Conservation (phyloP, 805 yeast species). For the Monosporozyma siamensis region DNA sequence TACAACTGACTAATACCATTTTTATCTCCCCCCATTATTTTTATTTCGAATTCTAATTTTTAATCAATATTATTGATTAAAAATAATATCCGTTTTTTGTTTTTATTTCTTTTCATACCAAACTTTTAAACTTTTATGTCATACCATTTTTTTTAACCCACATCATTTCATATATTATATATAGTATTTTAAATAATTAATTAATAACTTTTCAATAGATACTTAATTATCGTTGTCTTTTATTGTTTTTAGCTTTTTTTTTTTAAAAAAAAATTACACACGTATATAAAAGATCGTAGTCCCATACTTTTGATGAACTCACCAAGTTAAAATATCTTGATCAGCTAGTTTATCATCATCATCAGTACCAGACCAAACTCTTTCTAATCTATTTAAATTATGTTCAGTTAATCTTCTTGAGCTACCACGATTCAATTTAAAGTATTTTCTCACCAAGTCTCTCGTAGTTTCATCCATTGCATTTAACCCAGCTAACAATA, state of each 20-base stretch:
- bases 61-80: too few species aligned
- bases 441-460: slow-evolving; percentile 24
- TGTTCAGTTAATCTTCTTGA: slow-evolving; percentile 29
- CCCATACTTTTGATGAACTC: neutral
- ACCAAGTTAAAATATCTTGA: slow-evolving; percentile 31
- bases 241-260: neutral
- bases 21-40: too few species aligned
- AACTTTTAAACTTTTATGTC: neutral
- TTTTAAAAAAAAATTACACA: neutral
- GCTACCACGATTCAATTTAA: slow-evolving; percentile 24
- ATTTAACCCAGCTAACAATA: slow-evolving; percentile 29
- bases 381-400: slow-evolving; percentile 27
- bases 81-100: too few species aligned
- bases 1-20: too few species aligned
- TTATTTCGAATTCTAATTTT: too few species aligned
- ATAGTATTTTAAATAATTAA: neutral
- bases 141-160: neutral
- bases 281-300: neutral
- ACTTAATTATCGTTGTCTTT: neutral
- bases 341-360: slow-evolving; percentile 26
- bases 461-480: slow-evolving; percentile 30
- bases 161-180: neutral
- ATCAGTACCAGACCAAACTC: slow-evolving; percentile 28
- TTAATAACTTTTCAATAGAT: neutral
- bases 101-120: neutral